Evolutionary conservation across 225 moss, liverwort and hornwort genomes (phyloP), one percentile per base, ranked within the genome.

Genomic region (Neckera pumila): DNA sequence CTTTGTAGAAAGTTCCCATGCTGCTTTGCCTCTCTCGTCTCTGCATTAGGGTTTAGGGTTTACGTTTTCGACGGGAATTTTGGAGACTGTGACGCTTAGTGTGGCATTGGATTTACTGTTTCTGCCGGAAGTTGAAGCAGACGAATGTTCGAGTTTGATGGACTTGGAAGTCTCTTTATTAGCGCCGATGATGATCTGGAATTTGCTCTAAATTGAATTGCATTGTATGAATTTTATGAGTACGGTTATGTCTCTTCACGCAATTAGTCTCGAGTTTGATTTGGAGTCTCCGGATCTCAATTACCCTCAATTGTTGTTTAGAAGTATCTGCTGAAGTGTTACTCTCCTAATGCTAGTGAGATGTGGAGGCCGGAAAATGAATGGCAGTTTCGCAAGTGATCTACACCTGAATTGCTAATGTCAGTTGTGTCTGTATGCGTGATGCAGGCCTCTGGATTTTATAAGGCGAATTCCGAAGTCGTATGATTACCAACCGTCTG

Each of bases 391-490:
- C 53, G 36, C 18, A 26, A 12, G 59, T 77, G 40, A 75, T 63
- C n/a, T 79, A 66, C 58, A 76, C n/a, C n/a, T 17, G 14, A 73
- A 36, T 64, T 57, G 70, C 82, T 90, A 33, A 84, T 88, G 42
- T 83, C 71, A 23, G 36, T 51, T 88, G 27, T 60, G 45, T 81
- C 54, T 83, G 17, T 53, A 63, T 72, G 49, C n/a, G n/a, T 81
- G 19, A 75, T 82, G 90, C 91, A 94, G 94, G 93, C 90, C 94
- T 82, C 90, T 91, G 10, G 93, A 91, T 89, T 90, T 92, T 40
- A 17, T 83, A 27, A 90, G 93, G 76, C 90, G 89, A 81, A 47
- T 90, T 40, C 89, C 91, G 17, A 91, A 88, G 86, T 84, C 78
- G 19, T 83, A 47, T 36, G 65, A 28, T 78, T 71, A 86, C 59